phyloP scores from a whole-genome alignment of 2,329 filamentous ascomycete genomes.

The Cercospora zeae-maydis region DNA sequence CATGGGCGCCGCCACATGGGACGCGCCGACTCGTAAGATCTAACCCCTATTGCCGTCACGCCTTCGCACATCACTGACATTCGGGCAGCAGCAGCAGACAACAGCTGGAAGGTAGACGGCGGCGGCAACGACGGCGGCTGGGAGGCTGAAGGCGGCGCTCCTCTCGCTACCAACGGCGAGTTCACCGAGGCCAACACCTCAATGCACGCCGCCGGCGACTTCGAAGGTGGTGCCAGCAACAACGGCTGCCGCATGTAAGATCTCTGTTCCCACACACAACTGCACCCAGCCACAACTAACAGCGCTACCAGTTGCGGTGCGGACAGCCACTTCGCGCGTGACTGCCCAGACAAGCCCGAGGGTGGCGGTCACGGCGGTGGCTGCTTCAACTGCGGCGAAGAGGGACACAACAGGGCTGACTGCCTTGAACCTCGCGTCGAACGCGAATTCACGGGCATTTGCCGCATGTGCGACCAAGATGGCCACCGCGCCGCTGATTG shows the following conservation, averaged over 20 bases:
- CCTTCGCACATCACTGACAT: conserved; percentile 10
- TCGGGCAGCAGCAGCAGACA: conserved; percentile 13
- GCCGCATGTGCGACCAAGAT: conserved; percentile 55
- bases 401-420: conserved; percentile 59
- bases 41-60: not conserved
- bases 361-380: conserved; percentile 39
- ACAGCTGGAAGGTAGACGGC: conserved; percentile 25
- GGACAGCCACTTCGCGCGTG: conserved; percentile 47
- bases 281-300: conserved; percentile 29
- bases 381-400: conserved; percentile 57
- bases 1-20: conserved; percentile 28
- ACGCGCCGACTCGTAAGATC: conserved; percentile 23
- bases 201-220: conserved; percentile 31
- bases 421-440: conserved; percentile 56
- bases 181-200: conserved; percentile 29
- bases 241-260: conserved; percentile 44
- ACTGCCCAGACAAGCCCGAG: conserved; percentile 45
- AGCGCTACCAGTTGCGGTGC: conserved; percentile 39
- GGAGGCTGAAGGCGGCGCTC: conserved; percentile 15
- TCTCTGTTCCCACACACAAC: conserved; percentile 7
- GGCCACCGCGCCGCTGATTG: conserved; percentile 62
- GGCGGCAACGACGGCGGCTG: conserved; percentile 14
- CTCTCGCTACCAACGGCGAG: conserved; percentile 9
- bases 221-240: conserved; percentile 20
- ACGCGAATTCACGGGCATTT: conserved; percentile 54